Evolutionary conservation across 1,139 yeast genomes (phyloP), one percentile per base, ranked within the genome.

Genomic region (Nakaseomyces uthaithaninus): DNA sequence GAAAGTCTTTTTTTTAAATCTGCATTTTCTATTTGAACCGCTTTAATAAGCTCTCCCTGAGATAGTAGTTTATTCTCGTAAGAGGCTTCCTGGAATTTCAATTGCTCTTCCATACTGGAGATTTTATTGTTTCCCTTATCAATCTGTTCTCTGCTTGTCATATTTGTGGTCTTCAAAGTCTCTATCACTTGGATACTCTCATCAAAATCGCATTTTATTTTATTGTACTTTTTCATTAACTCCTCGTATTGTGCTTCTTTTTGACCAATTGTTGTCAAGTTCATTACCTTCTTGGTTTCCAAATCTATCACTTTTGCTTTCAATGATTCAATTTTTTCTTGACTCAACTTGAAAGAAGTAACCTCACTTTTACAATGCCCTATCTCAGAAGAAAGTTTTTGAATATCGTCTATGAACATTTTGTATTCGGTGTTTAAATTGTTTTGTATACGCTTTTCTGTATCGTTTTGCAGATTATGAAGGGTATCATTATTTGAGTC

Each of bases 201-300:
- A 14, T 44, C 43, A 3, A 48, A n/a, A 4, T 6, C 2, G n/a
- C 11, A 28, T 28, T 28, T 28, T 8, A 28, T 28, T 7, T 16
- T 11, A 17, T 28, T 28, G 11, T 28, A 17, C n/a, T 44, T 38
- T 24, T 42, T 40, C 11, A 33, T 30, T 2, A 51, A 28, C 11
- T 54, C 59, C 12, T 57, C 61, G 27, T 45, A 49, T 34, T 58
- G 59, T 2, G 57, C 57, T 36, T 58, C 59, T 44, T 55, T 56
- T 9, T 51, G 46, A 9, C 59, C 60, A n/a, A 57, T 39, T 4
- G 49, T 26, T 10, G 49, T 39, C 25, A 56, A 44, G n/a, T 47
- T 47, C 40, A 56, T 58, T 12, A 52, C 49, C 22, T 55, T 54
- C 31, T 56, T 59, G 27, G 53, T 45, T 36, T 52, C 45, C 20